Percentiles rank a stretch among this genome's conserved stretches.
phyloP scores from a whole-genome alignment of 2,329 filamentous ascomycete species.

The Penicillium frequentans region DNA sequence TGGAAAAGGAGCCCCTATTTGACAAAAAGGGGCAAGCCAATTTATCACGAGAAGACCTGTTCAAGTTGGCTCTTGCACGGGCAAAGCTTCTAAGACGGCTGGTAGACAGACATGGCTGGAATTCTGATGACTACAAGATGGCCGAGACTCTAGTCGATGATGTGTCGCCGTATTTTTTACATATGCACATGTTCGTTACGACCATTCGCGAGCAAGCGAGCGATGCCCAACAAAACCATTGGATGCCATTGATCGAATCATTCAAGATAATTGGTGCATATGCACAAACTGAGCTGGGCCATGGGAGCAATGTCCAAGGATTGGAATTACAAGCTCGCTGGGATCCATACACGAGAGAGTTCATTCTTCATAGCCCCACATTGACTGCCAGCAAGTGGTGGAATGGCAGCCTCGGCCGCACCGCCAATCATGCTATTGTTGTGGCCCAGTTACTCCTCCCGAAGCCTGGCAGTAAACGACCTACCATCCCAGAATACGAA shows the following conservation, averaged over 20 bases:
- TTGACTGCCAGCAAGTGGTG: constrained; percentile 57
- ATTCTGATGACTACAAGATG: constrained; percentile 52
- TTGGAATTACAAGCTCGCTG: constrained; percentile 51
- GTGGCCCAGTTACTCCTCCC: constrained; percentile 51
- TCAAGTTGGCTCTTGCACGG: constrained; percentile 53
- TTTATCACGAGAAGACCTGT: constrained; percentile 53
- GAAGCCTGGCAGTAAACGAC: no score
- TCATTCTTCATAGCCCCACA: constrained; percentile 53
- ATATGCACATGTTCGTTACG: constrained; percentile 53
- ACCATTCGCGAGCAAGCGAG: constrained; percentile 51
- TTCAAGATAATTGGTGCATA: constrained; percentile 55
- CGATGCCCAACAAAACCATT: constrained; percentile 45
- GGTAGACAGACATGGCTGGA: constrained; percentile 48
- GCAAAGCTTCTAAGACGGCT: constrained; percentile 52
- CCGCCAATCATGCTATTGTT: constrained; percentile 56
- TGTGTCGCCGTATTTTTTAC: constrained; percentile 54
- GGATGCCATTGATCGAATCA: constrained; percentile 50
- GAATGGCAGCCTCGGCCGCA: constrained; percentile 54
- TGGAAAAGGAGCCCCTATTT: constrained; percentile 50
- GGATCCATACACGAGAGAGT: constrained; percentile 47
- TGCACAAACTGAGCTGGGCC: constrained; percentile 54
- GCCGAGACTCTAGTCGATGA: constrained; percentile 55
- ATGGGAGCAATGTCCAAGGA: constrained; percentile 54
- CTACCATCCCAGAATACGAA: constrained; percentile 28
- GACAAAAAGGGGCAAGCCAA: constrained; percentile 52